Conservation (phyloP, 805 yeast genomes). For the Zygosaccharomyces lentus region DNA sequence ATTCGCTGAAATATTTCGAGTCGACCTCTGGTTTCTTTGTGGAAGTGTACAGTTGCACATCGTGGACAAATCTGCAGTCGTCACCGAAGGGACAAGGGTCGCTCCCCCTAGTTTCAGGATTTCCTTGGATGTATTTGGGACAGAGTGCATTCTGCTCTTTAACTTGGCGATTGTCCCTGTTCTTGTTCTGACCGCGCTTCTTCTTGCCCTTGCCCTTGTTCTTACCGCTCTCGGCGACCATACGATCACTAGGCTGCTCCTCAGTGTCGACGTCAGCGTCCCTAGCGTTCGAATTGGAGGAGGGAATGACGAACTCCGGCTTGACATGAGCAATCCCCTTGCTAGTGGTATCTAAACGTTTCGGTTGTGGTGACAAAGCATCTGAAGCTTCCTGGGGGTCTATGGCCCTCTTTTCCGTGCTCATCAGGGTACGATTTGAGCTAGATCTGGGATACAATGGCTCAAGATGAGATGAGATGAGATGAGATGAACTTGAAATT, state of each 20-base stretch:
- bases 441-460: not conserved
- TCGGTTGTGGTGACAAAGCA: conserved; percentile 7
- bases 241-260: conserved; percentile 42
- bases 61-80: conserved; percentile 77
- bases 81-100: conserved; percentile 59
- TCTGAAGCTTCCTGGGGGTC: conserved; percentile 9
- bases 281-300: conserved; percentile 11
- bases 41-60: conserved; percentile 57
- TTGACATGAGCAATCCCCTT: conserved; percentile 77
- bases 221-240: conserved; percentile 40
- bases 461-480: conserved; percentile 2
- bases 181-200: conserved; percentile 77
- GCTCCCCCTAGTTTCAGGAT: conserved; percentile 33
- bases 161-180: conserved; percentile 66
- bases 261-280: conserved; percentile 42
- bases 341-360: conserved; percentile 25
- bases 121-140: conserved; percentile 51
- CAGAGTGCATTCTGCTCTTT: conserved; percentile 66
- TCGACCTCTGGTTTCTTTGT: conserved; percentile 67
- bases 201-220: conserved; percentile 44
- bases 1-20: conserved; percentile 43
- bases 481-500: conserved; percentile 6
- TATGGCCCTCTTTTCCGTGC: conserved; percentile 25
- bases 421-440: conserved; percentile 6
- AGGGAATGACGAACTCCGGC: conserved; percentile 55